phyloP scores from a whole-genome alignment of 2,329 filamentous ascomycete genomes.

The Xylariaceae sp. region DNA sequence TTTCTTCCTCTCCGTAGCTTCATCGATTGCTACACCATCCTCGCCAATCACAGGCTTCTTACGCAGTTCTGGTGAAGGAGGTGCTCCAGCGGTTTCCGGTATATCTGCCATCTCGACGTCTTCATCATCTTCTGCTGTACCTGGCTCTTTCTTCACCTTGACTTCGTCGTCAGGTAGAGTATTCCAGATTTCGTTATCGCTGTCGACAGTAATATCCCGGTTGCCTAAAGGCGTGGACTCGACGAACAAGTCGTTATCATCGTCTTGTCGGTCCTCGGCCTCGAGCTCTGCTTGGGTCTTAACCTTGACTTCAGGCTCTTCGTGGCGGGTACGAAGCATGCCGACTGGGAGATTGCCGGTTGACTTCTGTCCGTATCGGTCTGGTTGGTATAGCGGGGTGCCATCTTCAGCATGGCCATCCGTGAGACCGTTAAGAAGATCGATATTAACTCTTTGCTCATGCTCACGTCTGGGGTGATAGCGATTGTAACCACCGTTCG shows the following conservation, averaged over 20 bases:
- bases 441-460: slow-evolving; percentile 53
- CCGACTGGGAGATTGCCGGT: slow-evolving; percentile 48
- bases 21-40: slow-evolving; percentile 13
- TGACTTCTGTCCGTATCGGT: slow-evolving; percentile 25
- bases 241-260: slow-evolving; percentile 45
- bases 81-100: slow-evolving; percentile 32
- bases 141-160: slow-evolving; percentile 44
- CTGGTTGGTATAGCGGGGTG: slow-evolving; percentile 41
- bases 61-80: slow-evolving; percentile 31
- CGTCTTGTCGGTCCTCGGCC: slow-evolving; percentile 45
- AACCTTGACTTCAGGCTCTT: slow-evolving; percentile 50
- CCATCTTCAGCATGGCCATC: slow-evolving; percentile 41
- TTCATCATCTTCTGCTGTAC: slow-evolving; percentile 33
- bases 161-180: slow-evolving; percentile 33
- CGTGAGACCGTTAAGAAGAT: slow-evolving; percentile 46
- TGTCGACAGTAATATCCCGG: slow-evolving; percentile 24
- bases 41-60: slow-evolving; percentile 27
- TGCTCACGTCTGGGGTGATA: slow-evolving; percentile 39
- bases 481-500: slow-evolving; percentile 36
- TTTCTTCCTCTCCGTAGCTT: slow-evolving; percentile 27
- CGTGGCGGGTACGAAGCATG: slow-evolving; percentile 51
- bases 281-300: slow-evolving; percentile 56
- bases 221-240: slow-evolving; percentile 32
- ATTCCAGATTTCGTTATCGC: slow-evolving; percentile 42
- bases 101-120: slow-evolving; percentile 41